These are phyloP conservation scores for Penicillium hordei DNA, from an alignment of 2,329 filamentous ascomycete genomes.

Conservation along the genomic window DNA sequence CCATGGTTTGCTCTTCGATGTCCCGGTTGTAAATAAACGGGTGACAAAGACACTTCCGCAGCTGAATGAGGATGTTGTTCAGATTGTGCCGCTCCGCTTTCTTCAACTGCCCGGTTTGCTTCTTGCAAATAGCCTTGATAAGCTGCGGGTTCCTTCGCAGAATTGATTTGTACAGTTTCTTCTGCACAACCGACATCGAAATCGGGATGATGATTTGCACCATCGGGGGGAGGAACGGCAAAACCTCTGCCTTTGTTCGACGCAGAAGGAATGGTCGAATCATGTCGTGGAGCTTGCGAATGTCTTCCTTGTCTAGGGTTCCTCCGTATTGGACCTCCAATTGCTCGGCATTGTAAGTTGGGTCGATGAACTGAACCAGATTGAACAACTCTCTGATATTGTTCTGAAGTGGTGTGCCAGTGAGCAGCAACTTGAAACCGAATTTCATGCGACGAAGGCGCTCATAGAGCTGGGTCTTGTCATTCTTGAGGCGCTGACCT, in stretches of 20 bases:
- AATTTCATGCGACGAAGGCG: constrained; percentile 71
- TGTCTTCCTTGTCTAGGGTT: constrained; percentile 78
- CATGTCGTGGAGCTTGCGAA: constrained; percentile 75
- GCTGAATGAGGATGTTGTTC: constrained; percentile 93
- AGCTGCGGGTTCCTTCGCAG: constrained; percentile 86
- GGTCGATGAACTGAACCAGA: constrained; percentile 89
- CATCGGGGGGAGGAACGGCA: constrained; percentile 90
- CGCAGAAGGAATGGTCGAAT: constrained; percentile 72
- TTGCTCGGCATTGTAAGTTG: constrained; percentile 64
- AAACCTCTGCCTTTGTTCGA: constrained; percentile 84
- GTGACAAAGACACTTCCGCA: constrained; percentile 92
- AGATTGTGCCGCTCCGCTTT: constrained; percentile 73
- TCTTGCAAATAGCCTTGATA: constrained; percentile 78
- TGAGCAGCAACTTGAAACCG: constrained; percentile 82
- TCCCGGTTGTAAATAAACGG: constrained; percentile 90
- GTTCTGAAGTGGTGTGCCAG: constrained; percentile 77
- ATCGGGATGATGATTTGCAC: constrained; percentile 92
- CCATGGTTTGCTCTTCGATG: constrained; percentile 77
- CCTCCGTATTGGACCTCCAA: constrained; percentile 73
- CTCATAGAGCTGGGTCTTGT: constrained; percentile 77
- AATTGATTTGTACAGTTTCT: constrained; percentile 92
- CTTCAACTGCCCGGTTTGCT: constrained; percentile 62
- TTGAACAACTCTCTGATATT: constrained; percentile 95
- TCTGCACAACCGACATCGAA: constrained; percentile 92
- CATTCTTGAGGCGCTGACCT: constrained; percentile 92